Evolutionary conservation across 2,329 filamentous ascomycete species (phyloP).

Genomic region (Ceratocystis alfenasii): DNA sequence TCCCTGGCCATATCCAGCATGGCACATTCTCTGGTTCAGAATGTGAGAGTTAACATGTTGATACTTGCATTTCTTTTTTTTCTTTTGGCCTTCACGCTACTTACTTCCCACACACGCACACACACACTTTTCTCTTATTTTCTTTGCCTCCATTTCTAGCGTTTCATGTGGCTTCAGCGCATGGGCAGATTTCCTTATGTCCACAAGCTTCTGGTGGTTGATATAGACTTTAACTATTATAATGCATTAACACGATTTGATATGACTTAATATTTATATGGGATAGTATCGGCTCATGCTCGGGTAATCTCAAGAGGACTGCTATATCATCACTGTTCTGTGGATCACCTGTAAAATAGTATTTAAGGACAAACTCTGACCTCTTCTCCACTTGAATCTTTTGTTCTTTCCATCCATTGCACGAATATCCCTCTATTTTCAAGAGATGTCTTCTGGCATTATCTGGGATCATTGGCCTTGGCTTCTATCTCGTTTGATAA

Average conservation of each 20-base stretch:
- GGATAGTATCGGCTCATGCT: not conserved
- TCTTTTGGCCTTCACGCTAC: not conserved
- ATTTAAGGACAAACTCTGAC: slow-evolving; percentile 9
- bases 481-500: not conserved
- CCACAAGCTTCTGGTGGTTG: not conserved
- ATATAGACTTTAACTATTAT: slow-evolving; percentile 6
- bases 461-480: slow-evolving; percentile 11
- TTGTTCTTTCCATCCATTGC: not conserved
- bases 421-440: not conserved
- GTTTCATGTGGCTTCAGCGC: not conserved
- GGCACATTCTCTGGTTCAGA: not conserved
- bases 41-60: not conserved
- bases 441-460: not conserved
- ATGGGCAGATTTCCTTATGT: not conserved
- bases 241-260: not conserved
- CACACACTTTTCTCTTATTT: not conserved
- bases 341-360: not conserved
- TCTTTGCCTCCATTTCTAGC: not conserved
- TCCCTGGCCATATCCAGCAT: not conserved
- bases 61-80: not conserved
- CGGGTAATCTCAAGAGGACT: not conserved
- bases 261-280: not conserved
- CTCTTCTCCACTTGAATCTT: not conserved
- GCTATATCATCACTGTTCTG: slow-evolving; percentile 2
- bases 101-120: not conserved